Percentiles rank a stretch among this genome's conserved stretches.
Evolutionary conservation across 768 basidiomycete genomes (phyloP).

Genomic region (Lactarius quietus): DNA sequence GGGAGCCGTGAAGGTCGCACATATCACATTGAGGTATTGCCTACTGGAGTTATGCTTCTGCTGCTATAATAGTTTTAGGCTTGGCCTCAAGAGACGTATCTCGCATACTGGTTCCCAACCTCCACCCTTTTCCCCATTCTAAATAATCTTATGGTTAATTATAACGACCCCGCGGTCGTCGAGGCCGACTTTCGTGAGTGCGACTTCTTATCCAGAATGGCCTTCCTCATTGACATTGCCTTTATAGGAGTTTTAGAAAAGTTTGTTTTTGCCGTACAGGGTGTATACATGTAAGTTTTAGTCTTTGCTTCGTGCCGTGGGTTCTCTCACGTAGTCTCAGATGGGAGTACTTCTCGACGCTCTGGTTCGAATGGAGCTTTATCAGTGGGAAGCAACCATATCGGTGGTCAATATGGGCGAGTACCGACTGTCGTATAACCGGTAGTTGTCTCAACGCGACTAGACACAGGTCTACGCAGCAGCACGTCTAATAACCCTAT

Average conservation of each 20-base stretch:
- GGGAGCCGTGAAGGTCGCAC: not conserved
- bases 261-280: constrained; percentile 1
- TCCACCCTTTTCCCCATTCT: not conserved
- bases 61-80: not conserved
- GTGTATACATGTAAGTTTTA: constrained; percentile 9
- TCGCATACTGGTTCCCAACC: not conserved
- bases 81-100: not conserved
- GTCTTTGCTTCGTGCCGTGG: not conserved
- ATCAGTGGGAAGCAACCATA: constrained; percentile 8
- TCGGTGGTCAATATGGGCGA: constrained; percentile 23
- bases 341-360: constrained; percentile 20
- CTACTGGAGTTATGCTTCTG: not conserved
- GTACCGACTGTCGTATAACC: not conserved
- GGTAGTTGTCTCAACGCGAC: not conserved
- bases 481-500: constrained; percentile 6
- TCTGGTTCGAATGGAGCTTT: constrained; percentile 23
- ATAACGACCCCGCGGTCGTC: not conserved
- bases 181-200: constrained; percentile 5
- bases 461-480: constrained; percentile 4
- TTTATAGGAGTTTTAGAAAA: not conserved
- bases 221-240: not conserved
- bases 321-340: not conserved
- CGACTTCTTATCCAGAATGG: not conserved
- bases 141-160: not conserved
- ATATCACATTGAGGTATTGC: not conserved